These are phyloP conservation scores for Lentinula boryana DNA, from an alignment of 768 basidiomycete genomes.

Conservation along the genomic window DNA sequence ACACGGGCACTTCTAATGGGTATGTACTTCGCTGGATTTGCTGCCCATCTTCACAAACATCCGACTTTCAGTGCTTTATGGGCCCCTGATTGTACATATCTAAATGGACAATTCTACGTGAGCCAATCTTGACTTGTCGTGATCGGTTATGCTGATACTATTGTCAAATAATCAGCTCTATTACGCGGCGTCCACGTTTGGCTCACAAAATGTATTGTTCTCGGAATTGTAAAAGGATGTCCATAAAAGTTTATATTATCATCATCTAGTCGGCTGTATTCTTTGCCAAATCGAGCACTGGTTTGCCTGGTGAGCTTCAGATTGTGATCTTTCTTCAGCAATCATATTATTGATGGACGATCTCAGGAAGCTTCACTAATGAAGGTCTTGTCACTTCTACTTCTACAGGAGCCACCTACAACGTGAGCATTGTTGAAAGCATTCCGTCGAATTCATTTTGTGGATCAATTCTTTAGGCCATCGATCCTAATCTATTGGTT, in stretches of 20 bases:
- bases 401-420: constrained; percentile 30
- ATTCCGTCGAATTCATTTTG: background rate
- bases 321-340: background rate
- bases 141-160: background rate
- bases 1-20: constrained; percentile 24
- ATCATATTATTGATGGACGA: background rate
- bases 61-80: constrained; percentile 15
- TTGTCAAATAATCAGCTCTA: constrained; percentile 31
- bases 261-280: constrained; percentile 41
- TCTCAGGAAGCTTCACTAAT: constrained; percentile 35
- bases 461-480: constrained; percentile 27
- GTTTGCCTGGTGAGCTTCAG: constrained; percentile 26
- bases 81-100: constrained; percentile 29
- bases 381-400: constrained; percentile 43
- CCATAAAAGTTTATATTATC: background rate
- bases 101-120: constrained; percentile 6
- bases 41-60: background rate
- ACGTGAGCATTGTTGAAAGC: constrained; percentile 21
- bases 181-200: constrained; percentile 50
- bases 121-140: background rate
- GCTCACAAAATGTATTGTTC: constrained; percentile 35
- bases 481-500: constrained; percentile 36
- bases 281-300: constrained; percentile 46
- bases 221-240: background rate
- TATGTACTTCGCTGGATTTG: background rate